These are phyloP conservation scores for Moesziomyces sp. DNA, from an alignment of 1,284 basidiomycete species.

Conservation along the genomic window DNA sequence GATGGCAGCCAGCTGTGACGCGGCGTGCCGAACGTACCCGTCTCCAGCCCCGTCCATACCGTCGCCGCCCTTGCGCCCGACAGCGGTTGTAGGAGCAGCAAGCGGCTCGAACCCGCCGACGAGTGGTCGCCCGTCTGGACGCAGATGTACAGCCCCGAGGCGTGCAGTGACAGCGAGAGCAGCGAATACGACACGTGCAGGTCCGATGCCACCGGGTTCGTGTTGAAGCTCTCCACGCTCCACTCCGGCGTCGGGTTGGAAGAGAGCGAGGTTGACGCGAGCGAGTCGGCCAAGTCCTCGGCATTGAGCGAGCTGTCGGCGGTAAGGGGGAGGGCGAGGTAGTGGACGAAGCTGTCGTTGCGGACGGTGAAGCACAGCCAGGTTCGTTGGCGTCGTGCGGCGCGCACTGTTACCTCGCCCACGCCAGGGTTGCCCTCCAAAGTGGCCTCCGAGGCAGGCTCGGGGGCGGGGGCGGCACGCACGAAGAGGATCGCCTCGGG, in stretches of 20 bases:
- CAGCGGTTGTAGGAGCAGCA: constrained; percentile 54
- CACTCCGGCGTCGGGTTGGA: constrained; percentile 17
- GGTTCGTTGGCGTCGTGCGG: constrained; percentile 26
- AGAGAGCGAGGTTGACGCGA: not conserved
- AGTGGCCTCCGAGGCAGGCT: not conserved
- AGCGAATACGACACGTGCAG: constrained; percentile 60
- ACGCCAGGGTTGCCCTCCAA: not conserved
- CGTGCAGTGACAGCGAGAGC: constrained; percentile 58
- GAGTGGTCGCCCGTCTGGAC: constrained; percentile 61
- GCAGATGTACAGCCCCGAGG: constrained; percentile 49
- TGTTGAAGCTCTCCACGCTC: constrained; percentile 53
- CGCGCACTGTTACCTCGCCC: constrained; percentile 20
- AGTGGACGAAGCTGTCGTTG: constrained; percentile 54
- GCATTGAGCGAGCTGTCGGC: constrained; percentile 13
- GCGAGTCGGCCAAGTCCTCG: constrained; percentile 1
- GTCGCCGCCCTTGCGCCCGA: constrained; percentile 38
- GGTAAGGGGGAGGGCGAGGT: constrained; percentile 52
- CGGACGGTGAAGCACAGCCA: constrained; percentile 59
- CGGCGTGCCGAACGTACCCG: constrained; percentile 45
- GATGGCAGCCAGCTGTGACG: constrained; percentile 56
- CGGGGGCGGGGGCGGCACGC: constrained; percentile 27
- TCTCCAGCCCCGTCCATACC: constrained; percentile 52
- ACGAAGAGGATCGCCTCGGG: constrained; percentile 63
- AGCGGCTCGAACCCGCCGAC: constrained; percentile 27
- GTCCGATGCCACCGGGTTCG: constrained; percentile 55